A percentile compares a stretch with the other conserved stretches of the same genome.
Conservation (phyloP, 2,329 filamentous ascomycete genomes). For the Talaromyces verruculosus region DNA sequence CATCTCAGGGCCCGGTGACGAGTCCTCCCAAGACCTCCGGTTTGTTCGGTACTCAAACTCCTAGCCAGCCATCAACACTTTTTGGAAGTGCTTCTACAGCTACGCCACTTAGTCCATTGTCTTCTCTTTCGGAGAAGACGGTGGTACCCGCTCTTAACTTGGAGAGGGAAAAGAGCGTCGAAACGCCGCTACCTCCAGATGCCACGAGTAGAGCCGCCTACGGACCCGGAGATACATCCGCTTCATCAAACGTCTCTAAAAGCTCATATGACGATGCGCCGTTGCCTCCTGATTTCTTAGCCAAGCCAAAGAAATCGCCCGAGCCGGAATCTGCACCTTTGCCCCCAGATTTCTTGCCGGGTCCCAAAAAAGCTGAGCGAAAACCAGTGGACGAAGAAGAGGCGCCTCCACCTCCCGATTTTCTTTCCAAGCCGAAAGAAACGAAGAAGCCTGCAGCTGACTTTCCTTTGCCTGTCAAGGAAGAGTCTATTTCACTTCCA, state of each 20-base stretch:
- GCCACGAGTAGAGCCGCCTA: conserved; percentile 49
- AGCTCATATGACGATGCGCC: conserved; percentile 44
- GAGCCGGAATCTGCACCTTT: conserved; percentile 24
- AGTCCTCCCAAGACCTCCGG: conserved; percentile 33
- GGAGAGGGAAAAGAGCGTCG: conserved; percentile 35
- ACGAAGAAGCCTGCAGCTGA: conserved; percentile 23
- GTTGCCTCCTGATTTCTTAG: conserved; percentile 33
- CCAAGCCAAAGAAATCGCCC: conserved; percentile 9
- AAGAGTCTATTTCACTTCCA: conserved; percentile 34
- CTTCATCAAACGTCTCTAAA: conserved; percentile 46
- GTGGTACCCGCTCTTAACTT: conserved; percentile 31
- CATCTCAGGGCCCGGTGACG: conserved; percentile 26
- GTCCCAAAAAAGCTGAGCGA: conserved; percentile 23
- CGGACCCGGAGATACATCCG: conserved; percentile 51
- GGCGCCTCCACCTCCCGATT: conserved; percentile 30
- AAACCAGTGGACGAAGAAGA: conserved; percentile 23
- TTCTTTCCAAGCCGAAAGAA: conserved; percentile 23
- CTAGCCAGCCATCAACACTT: conserved; percentile 35
- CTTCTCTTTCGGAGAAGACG: conserved; percentile 36
- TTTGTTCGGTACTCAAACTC: conserved; percentile 36
- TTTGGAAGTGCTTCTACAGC: conserved; percentile 31
- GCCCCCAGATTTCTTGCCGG: conserved; percentile 25
- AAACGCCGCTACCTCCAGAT: conserved; percentile 49
- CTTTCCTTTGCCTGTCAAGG: conserved; percentile 28
- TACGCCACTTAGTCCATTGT: conserved; percentile 32